These are phyloP conservation scores for Naematelia encephala DNA, from an alignment of 768 basidiomycete species.

Conservation along the genomic window DNA sequence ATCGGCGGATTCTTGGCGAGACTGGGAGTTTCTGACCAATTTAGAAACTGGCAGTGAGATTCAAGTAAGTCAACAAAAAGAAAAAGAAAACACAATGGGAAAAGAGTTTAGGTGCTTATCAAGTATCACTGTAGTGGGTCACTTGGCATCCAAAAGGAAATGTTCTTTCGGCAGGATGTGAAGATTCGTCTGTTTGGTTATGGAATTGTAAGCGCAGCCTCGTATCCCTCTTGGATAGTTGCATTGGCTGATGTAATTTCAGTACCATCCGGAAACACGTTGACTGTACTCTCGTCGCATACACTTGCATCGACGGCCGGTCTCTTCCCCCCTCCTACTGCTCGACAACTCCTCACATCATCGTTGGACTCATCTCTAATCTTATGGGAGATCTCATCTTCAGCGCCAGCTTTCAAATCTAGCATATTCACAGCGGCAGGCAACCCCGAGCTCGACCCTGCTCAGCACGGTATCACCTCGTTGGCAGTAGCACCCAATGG, in stretches of 20 bases:
- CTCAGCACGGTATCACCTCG: conserved; percentile 76
- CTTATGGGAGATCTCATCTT: conserved; percentile 84
- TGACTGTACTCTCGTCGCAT: conserved; percentile 95
- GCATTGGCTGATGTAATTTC: conserved; percentile 9
- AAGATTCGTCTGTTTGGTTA: conserved; percentile 91
- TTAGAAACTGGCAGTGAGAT: conserved; percentile 94
- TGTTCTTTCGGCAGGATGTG: conserved; percentile 83
- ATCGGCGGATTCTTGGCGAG: conserved; percentile 57
- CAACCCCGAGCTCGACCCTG: conserved; percentile 56
- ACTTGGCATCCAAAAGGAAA: conserved; percentile 94
- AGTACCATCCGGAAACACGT: conserved; percentile 93
- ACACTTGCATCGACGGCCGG: conserved; percentile 78
- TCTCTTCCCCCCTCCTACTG: conserved; percentile 80
- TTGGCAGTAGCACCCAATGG: conserved; percentile 80
- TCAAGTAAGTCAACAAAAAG: conserved; percentile 60
- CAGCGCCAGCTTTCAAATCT: conserved; percentile 69
- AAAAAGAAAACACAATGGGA: no score
- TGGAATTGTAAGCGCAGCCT: conserved; percentile 76
- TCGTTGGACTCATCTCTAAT: conserved; percentile 77
- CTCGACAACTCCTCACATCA: conserved; percentile 84
- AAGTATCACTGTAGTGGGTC: no score
- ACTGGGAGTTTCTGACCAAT: conserved; percentile 92
- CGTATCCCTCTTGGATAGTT: neutral
- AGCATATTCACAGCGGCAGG: conserved; percentile 35
- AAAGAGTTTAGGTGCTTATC: no score